Conservation (phyloP, 768 basidiomycete genomes). For the Lentinula boryana region DNA sequence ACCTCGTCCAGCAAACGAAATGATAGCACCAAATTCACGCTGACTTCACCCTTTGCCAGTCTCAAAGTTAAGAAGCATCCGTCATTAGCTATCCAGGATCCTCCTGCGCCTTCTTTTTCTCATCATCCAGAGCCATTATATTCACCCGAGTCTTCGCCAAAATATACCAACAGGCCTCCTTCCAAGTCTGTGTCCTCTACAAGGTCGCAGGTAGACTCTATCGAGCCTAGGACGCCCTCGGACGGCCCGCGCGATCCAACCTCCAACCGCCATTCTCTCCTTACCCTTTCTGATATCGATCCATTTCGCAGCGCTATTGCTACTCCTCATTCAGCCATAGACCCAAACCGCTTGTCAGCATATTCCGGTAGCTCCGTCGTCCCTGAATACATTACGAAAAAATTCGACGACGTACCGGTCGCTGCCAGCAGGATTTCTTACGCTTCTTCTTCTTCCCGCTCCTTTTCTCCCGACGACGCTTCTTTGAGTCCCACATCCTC, state of each 20-base stretch:
- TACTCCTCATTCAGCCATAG: conserved; percentile 32
- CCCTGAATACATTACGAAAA: conserved; percentile 36
- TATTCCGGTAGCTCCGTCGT: conserved; percentile 44
- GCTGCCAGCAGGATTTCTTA: conserved; percentile 44
- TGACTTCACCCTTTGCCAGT: conserved; percentile 52
- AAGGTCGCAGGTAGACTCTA: conserved; percentile 48
- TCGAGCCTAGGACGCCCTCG: conserved; percentile 47
- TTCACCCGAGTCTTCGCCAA: conserved; percentile 17
- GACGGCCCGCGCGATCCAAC: conserved; percentile 33
- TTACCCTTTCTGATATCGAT: conserved; percentile 59
- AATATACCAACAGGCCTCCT: conserved; percentile 32
- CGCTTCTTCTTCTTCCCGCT: conserved; percentile 50
- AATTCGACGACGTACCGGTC: conserved; percentile 19
- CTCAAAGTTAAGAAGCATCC: conserved; percentile 58
- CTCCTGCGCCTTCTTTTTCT: conserved; percentile 21
- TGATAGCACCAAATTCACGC: conserved; percentile 38
- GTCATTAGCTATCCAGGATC: conserved; percentile 46
- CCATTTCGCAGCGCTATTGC: conserved; percentile 46
- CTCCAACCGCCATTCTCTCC: conserved; percentile 39
- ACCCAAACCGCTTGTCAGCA: conserved; percentile 44
- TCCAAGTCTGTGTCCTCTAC: conserved; percentile 55
- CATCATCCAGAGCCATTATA: conserved; percentile 10
- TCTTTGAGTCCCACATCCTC: conserved; percentile 3
- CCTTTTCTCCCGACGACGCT: conserved; percentile 20
- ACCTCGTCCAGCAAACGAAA: conserved; percentile 16